Base-by-base conservation (phyloP, 148 eudicot genomes). In the Selenicereus undatus region DNA sequence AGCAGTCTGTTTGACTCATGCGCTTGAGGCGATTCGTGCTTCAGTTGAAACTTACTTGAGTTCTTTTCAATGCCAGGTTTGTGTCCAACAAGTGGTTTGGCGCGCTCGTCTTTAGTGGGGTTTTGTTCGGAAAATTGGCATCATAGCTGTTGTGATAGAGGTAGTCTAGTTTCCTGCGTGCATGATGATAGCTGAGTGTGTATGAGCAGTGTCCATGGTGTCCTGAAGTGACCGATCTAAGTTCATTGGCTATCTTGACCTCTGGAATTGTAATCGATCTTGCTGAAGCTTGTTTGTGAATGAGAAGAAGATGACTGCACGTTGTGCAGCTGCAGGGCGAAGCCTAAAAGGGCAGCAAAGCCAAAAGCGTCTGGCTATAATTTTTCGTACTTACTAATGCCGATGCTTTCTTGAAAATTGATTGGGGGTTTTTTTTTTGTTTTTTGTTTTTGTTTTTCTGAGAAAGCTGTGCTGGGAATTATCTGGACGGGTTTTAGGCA, bases 71-170 rank as follows among this genome's bases (percentile, higher is more conserved):
- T 86, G 71, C 78, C 75, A 92, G 97, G 85, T 93, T 92, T 79
- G 89, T 86, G 36, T 93, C 96, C 71, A 93, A 92, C 73, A 93
- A 92, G 80, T 93, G 98, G 96, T 92, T 92, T 82, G 98, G 98
- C 24, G 96, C 93, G 74, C 83, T 93, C 76, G 66, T 93, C 84
- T 92, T 86, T 64, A 86, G 90, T 36, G 98, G 94, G 68, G 87
- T 91, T 77, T 80, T 93, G 80, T 80, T 85, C 24, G 93, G 95
- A 84, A 89, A 89, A 85, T 81, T 93, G 77, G 82, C 88, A 66
- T 86, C 91, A 1, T 91, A 83, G 85, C 52, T 9, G 22, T 54
- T 70, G 32, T 52, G 1, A 16, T 56, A 65, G 65, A 81, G 84
- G 86, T 84, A 81, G 43, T 68, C 54, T 45, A 22, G 13, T 26